Percentiles rank a stretch among this genome's conserved stretches.
phyloP scores from a whole-genome alignment of 78 protist genomes.

The Blattamonas nauphoetae region DNA sequence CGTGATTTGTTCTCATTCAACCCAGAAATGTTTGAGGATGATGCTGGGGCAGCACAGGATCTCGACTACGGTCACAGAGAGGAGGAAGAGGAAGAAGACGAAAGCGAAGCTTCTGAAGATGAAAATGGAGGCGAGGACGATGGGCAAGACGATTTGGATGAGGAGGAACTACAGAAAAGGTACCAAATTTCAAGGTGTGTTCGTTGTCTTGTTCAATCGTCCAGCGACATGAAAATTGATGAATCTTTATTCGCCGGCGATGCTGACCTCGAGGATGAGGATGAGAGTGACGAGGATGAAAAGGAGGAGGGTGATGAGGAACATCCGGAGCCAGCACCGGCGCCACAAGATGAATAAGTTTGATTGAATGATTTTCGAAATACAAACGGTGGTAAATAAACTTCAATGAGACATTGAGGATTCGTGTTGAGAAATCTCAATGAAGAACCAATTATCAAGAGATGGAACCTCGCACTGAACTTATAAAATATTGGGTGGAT shows the following conservation, averaged over 20 bases:
- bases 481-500: too few species aligned
- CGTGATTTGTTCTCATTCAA: constrained; percentile 62
- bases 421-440: too few species aligned
- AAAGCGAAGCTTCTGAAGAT: constrained; percentile 7
- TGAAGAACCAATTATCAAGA: too few species aligned
- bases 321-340: too few species aligned
- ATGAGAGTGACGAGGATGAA: background rate
- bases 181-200: background rate
- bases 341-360: too few species aligned
- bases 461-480: too few species aligned
- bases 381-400: too few species aligned
- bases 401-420: too few species aligned
- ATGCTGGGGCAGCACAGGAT: constrained; percentile 42
- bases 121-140: constrained; percentile 34
- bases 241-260: background rate
- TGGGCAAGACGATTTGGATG: constrained; percentile 26
- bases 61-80: background rate
- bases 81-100: constrained; percentile 18
- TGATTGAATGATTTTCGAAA: too few species aligned
- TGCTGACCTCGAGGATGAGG: background rate
- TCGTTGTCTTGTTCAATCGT: background rate
- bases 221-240: background rate
- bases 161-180: background rate
- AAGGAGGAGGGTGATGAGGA: background rate
- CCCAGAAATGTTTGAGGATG: constrained; percentile 54